Evolutionary conservation across 2,329 filamentous ascomycete genomes (phyloP), one percentile per base, ranked within the genome.

Genomic region (Dichotomopilus funicola): DNA sequence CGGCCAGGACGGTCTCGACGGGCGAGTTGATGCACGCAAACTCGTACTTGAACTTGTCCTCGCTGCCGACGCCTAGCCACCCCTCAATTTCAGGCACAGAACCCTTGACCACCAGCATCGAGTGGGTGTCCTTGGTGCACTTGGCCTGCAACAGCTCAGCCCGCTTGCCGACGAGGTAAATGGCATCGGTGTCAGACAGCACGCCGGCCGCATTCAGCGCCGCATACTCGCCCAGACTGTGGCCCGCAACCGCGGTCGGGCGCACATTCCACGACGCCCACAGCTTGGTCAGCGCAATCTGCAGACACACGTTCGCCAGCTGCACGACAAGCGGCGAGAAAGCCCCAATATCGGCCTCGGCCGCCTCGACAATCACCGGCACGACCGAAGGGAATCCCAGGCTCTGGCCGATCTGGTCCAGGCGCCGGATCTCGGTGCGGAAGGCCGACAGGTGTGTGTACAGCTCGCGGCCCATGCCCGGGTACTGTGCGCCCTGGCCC

Each of bases 21-120:
- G 85, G 83, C 0, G 85, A 82, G 63, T 95, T 95, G 67, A 90
- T 79, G 72, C 89, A 94, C 11, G 89, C 86, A 34, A 81, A 63
- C 40, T 79, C 79, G 65, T 13, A 68, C 75, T 12, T 40, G 61
- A 71, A 71, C 13, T 82, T 75, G 51, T 77, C 76, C 31, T 79
- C 12, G 9, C 12, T n/a, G 6, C 7, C 75, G 48, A 71, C 75
- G 56, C 83, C 79, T n/a, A 5, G 78, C 19, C 19, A 27, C 3
- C 19, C 19, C 19, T 27, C 19, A 27, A 27, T 73, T 34, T 82
- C 76, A 7, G 76, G 71, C 1, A 73, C 70, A 12, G 4, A 94
- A 88, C 72, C 76, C 59, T 75, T 71, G 11, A 78, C 71, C n/a
- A 75, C 74, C 45, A 80, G 66, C 77, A 81, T 81, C 36, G 77